Evolutionary conservation across 1,284 basidiomycete genomes (phyloP), one percentile per base, ranked within the genome.

Genomic region (Baeospora myosura): DNA sequence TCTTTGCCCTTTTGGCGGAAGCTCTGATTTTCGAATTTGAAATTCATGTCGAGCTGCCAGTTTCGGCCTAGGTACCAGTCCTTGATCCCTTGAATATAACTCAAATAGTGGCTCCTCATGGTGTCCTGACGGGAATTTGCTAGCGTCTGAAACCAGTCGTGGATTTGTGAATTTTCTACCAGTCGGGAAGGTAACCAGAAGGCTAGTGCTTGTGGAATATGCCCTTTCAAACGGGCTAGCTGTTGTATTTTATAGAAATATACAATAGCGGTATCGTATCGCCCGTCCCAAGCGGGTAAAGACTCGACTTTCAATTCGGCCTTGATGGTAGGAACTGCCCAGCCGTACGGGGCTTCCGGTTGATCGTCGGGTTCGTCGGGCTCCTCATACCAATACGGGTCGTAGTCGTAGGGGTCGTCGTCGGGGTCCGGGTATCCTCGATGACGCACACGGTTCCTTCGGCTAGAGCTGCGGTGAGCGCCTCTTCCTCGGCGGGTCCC

Each of bases 311-410:
- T 40, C 1, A 40, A 1, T 20, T 40, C 38, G 2, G 25, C 38
- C 31, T 40, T 40, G n/a, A 40, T 40, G 21, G 38, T 29, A 2
- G 38, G 26, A 28, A n/a, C n/a, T n/a, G n/a, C n/a, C n/a, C n/a
- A n/a, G n/a, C n/a, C n/a, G n/a, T n/a, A n/a, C n/a, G n/a, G n/a
- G n/a, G n/a, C n/a, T n/a, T n/a, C n/a, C n/a, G n/a, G n/a, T n/a
- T n/a, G n/a, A n/a, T n/a, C n/a, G n/a, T n/a, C n/a, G n/a, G n/a
- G n/a, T n/a, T n/a, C n/a, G n/a, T n/a, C n/a, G n/a, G n/a, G n/a
- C n/a, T n/a, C n/a, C n/a, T n/a, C n/a, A n/a, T n/a, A n/a, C n/a
- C n/a, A n/a, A n/a, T n/a, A n/a, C n/a, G n/a, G n/a, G n/a, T n/a
- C n/a, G n/a, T n/a, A n/a, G n/a, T n/a, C n/a, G n/a, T n/a, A n/a